Percentiles rank a stretch among this genome's conserved stretches.
phyloP scores from a whole-genome alignment of 2,329 filamentous ascomycete genomes.

The Magnaporthales sp. region DNA sequence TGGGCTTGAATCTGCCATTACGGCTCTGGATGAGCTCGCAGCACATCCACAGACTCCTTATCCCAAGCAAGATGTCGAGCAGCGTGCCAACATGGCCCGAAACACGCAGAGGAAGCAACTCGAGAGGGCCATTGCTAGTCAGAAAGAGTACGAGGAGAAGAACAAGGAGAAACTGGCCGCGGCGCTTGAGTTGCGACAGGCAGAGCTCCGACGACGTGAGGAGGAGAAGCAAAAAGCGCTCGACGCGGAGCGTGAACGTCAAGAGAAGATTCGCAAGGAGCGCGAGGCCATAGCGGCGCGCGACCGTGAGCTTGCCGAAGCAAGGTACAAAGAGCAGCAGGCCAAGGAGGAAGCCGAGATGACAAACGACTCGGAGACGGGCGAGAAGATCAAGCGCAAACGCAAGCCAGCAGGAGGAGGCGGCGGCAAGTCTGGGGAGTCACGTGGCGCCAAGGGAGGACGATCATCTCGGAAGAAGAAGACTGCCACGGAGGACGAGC shows the following conservation, averaged over 20 bases:
- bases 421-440: constrained; percentile 23
- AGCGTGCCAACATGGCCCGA: constrained; percentile 92
- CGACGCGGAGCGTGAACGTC: constrained; percentile 62
- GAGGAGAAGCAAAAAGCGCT: constrained; percentile 62
- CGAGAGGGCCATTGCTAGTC: constrained; percentile 72
- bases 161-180: constrained; percentile 82
- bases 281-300: constrained; percentile 71
- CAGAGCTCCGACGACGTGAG: constrained; percentile 69
- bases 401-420: constrained; percentile 40
- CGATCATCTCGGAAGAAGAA: constrained; percentile 49
- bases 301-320: constrained; percentile 63
- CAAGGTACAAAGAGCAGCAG: constrained; percentile 62
- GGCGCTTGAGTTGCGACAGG: constrained; percentile 71
- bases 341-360: constrained; percentile 65
- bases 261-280: constrained; percentile 78
- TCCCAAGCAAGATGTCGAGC: constrained; percentile 81
- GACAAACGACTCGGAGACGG: constrained; percentile 74
- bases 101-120: constrained; percentile 93
- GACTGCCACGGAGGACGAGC: constrained; percentile 34
- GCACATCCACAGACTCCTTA: constrained; percentile 67
- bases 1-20: constrained; percentile 77
- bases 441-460: constrained; percentile 21
- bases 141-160: constrained; percentile 86
- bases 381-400: constrained; percentile 72
- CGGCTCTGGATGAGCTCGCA: constrained; percentile 56